phyloP scores from a whole-genome alignment of 345 rosid genomes.

The Arabidopsis suecica region DNA sequence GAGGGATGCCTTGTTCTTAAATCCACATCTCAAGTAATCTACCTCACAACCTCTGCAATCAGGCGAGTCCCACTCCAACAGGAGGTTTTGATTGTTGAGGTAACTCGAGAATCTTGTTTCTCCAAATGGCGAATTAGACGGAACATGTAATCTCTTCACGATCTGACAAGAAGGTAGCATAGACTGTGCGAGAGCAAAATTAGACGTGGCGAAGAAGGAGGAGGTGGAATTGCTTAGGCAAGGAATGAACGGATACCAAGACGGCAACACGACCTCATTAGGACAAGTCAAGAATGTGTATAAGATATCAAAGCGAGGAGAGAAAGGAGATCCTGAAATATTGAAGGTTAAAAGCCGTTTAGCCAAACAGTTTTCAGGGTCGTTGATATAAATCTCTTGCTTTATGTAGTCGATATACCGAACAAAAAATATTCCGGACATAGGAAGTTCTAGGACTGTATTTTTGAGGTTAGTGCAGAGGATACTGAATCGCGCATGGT shows the following conservation, averaged over 20 bases:
- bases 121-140: conserved; percentile 47
- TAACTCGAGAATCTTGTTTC: conserved; percentile 40
- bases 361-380: conserved; percentile 64
- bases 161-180: conserved; percentile 51
- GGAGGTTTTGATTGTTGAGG: conserved; percentile 44
- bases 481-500: conserved; percentile 59
- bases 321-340: conserved; percentile 68
- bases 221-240: conserved; percentile 67
- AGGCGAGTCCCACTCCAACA: conserved; percentile 61
- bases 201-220: conserved; percentile 62
- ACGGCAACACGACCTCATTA: conserved; percentile 40
- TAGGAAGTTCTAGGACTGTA: conserved; percentile 56
- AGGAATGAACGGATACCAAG: conserved; percentile 42
- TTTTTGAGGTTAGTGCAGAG: conserved; percentile 43
- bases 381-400: conserved; percentile 62
- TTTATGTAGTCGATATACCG: conserved; percentile 54
- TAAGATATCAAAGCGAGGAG: conserved; percentile 30
- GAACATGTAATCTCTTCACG: conserved; percentile 47
- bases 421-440: conserved; percentile 60
- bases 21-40: conserved; percentile 61
- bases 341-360: conserved; percentile 55
- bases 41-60: conserved; percentile 61
- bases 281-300: conserved; percentile 78
- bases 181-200: conserved; percentile 35
- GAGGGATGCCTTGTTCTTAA: conserved; percentile 41